Evolutionary conservation across 257 asterid genomes (phyloP).

Genomic region (Ajuga chamaepitys): DNA sequence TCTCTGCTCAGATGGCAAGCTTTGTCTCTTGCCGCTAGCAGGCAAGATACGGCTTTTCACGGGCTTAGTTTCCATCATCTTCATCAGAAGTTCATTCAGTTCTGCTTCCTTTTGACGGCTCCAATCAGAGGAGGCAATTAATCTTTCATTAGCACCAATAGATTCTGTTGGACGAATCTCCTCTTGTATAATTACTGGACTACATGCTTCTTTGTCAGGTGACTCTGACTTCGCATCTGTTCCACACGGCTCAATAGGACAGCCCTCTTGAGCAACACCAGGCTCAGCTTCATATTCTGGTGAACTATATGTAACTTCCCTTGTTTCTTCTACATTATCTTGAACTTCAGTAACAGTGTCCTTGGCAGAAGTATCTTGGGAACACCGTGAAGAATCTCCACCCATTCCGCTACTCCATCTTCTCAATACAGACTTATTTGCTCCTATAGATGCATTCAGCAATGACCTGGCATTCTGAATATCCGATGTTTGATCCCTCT

Average conservation of each 20-base stretch:
- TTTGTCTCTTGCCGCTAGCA: slow-evolving; percentile 45
- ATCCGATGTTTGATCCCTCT: slow-evolving; percentile 58
- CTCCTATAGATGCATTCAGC: slow-evolving; percentile 41
- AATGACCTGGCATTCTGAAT: slow-evolving; percentile 48
- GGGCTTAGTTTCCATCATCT: slow-evolving; percentile 93
- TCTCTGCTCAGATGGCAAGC: slow-evolving; percentile 45
- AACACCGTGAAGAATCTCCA: slow-evolving; percentile 34
- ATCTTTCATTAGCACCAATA: slow-evolving; percentile 34
- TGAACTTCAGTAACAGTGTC: slow-evolving; percentile 28
- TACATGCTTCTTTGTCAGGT: slow-evolving; percentile 24
- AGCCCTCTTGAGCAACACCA: slow-evolving; percentile 17
- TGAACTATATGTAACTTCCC: slow-evolving; percentile 22
- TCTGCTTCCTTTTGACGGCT: slow-evolving; percentile 89
- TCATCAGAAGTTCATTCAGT: slow-evolving; percentile 66
- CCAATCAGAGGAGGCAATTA: slow-evolving; percentile 76
- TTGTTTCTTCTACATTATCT: slow-evolving; percentile 21
- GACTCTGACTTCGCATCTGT: slow-evolving; percentile 28
- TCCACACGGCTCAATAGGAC: slow-evolving; percentile 24
- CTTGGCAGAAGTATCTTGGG: slow-evolving; percentile 30
- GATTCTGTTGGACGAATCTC: slow-evolving; percentile 33
- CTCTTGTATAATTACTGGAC: slow-evolving; percentile 27
- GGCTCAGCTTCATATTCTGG: slow-evolving; percentile 30
- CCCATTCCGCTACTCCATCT: slow-evolving; percentile 93
- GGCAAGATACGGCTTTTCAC: slow-evolving; percentile 37
- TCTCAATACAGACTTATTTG: slow-evolving; percentile 78